Evolutionary conservation across 768 basidiomycete genomes (phyloP), one percentile per base, ranked within the genome.

Genomic region (Termitomyces sp.): DNA sequence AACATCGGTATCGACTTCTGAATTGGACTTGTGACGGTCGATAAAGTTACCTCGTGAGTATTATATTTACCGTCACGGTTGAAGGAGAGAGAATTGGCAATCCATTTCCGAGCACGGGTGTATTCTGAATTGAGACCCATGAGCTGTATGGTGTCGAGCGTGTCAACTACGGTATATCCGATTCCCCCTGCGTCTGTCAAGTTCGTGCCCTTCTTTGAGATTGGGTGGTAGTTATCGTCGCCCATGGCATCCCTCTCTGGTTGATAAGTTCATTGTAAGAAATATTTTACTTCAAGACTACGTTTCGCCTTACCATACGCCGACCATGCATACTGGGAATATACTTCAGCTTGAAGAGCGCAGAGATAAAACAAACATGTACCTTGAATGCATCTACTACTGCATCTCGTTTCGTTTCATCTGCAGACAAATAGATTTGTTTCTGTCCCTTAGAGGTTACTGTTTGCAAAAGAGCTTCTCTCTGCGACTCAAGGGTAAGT

Each of bases 181-280:
- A 97, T 88, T 9, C 91, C 88, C 15, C 92, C 93, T 1, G 83
- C 84, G 1, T 75, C 69, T 0, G 89, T 89, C 32, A 98, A 79
- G 70, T 98, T 95, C 8, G 85, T 81, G 1, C 96, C 96, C 17
- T 72, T 77, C 61, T 81, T 82, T 38, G 83, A 81, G 31, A 98
- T 80, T 0, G 96, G 95, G 68, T 96, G 92, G 68, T 94, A 97
- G 70, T 96, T 93, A 75, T 98, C 95, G 56, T 81, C 80, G 4
- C 96, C 96, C 86, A 94, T 96, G 6, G 95, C 95, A 70, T 97
- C 88, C 63, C 86, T 79, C 76, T 96, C 94, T 94, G 76, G 42
- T 46, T 0, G 43, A 12, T 10, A 56, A 46, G 20, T 60, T 31
- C 48, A 17, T 38, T 9, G 25, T 17, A 42, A 42, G 47, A 60